phyloP scores from a whole-genome alignment of 306 rosid species.

The Gillenia trifoliata region DNA sequence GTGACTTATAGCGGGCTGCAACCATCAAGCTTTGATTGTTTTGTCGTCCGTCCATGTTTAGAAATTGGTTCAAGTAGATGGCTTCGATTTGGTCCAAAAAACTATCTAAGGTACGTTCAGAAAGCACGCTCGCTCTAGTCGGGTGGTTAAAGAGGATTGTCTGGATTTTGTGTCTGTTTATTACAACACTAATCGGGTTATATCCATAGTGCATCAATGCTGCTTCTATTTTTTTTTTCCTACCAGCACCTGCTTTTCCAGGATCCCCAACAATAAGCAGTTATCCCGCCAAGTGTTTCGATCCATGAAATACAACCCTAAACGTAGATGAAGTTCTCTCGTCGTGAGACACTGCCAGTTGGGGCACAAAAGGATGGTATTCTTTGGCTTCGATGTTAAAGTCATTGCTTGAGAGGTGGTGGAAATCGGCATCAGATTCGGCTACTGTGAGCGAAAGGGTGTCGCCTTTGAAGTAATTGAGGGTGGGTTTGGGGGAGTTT shows the following conservation, averaged over 20 bases:
- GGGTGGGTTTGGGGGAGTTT: slow-evolving; percentile 12
- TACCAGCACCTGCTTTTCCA: too few species aligned
- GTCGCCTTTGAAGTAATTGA: slow-evolving; percentile 7
- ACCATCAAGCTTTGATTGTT: neutral
- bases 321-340: too few species aligned
- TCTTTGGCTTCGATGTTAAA: neutral
- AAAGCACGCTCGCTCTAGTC: too few species aligned
- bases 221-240: too few species aligned
- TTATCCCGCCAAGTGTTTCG: too few species aligned
- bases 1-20: neutral
- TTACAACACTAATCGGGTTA: too few species aligned
- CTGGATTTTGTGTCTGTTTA: too few species aligned
- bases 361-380: slow-evolving; percentile 35
- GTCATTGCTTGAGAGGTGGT: slow-evolving; percentile 2
- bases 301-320: too few species aligned
- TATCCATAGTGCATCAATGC: too few species aligned
- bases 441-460: slow-evolving; percentile 17
- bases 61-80: neutral
- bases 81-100: neutral
- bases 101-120: too few species aligned
- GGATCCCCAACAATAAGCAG: too few species aligned
- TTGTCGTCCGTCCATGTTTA: neutral
- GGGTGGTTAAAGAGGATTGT: too few species aligned
- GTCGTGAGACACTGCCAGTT: slow-evolving; percentile 6
- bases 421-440: slow-evolving; percentile 6